Percentiles rank a stretch among this genome's conserved stretches.
Evolutionary conservation across 2,329 filamentous ascomycete species (phyloP).

Genomic region (Beauveria bassiana): DNA sequence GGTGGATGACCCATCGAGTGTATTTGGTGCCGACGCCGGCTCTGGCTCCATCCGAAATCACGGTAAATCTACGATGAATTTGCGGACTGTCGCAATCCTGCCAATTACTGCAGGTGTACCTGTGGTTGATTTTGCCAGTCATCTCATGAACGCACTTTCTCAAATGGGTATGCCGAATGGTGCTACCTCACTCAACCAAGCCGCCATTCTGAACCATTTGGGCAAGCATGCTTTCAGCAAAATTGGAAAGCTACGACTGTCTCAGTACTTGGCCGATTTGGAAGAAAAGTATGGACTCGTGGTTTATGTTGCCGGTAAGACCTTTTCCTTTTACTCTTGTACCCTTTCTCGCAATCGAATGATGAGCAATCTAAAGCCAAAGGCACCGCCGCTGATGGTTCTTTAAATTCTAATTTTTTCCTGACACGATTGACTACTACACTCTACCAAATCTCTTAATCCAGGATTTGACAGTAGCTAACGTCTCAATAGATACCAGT

Average conservation of each 20-base stretch:
- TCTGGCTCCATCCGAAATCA: conserved; percentile 45
- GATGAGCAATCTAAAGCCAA: conserved; percentile 45
- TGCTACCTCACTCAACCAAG: conserved; percentile 86
- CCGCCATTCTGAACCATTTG: conserved; percentile 87
- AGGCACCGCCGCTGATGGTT: conserved; percentile 49
- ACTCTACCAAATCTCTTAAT: neutral
- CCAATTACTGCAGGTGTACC: conserved; percentile 88
- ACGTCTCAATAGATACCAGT: conserved; percentile 61
- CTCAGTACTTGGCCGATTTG: conserved; percentile 90
- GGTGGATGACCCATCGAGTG: conserved; percentile 70
- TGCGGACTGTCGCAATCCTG: conserved; percentile 85
- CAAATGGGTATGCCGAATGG: conserved; percentile 88
- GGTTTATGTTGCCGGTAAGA: conserved; percentile 76
- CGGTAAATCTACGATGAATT: conserved; percentile 79
- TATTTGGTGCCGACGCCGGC: conserved; percentile 56
- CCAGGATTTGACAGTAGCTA: neutral
- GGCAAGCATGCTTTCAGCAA: conserved; percentile 94
- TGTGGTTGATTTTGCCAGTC: conserved; percentile 88
- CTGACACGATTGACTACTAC: conserved; percentile 33
- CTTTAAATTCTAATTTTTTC: conserved; percentile 62
- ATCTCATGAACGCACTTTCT: conserved; percentile 75
- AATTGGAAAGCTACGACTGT: conserved; percentile 93
- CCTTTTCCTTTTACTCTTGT: conserved; percentile 2
- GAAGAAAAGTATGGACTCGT: conserved; percentile 97
- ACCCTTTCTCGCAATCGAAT: conserved; percentile 22